These are phyloP conservation scores for Linaria vulgaris DNA, from an alignment of 257 asterid species.

Conservation along the genomic window DNA sequence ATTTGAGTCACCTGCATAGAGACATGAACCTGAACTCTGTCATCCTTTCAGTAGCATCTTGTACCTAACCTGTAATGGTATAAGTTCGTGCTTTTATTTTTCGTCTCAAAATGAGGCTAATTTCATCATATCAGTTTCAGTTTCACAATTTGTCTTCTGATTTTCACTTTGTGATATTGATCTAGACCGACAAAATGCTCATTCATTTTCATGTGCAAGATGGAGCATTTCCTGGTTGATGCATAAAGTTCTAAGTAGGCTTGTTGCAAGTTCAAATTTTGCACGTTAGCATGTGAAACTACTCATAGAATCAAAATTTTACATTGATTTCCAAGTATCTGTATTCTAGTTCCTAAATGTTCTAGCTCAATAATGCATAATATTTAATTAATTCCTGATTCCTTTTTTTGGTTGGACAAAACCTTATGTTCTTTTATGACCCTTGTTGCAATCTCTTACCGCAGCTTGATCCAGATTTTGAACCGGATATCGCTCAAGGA, in stretches of 20 bases:
- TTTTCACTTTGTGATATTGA: too few relatives aligned
- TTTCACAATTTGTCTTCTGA: too few relatives aligned
- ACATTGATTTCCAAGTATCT: too few relatives aligned
- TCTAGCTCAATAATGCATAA: too few relatives aligned
- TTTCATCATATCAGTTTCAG: neutral
- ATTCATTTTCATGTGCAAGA: too few relatives aligned
- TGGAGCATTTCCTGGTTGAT: too few relatives aligned
- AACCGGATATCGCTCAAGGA: conserved; percentile 39
- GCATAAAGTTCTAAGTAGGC: too few relatives aligned
- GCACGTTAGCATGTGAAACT: neutral
- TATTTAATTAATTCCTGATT: too few relatives aligned
- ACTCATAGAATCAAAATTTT: neutral
- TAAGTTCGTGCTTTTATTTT: too few relatives aligned
- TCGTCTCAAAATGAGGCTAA: too few relatives aligned
- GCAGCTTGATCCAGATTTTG: conserved; percentile 55
- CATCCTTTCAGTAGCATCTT: neutral
- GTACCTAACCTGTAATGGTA: neutral
- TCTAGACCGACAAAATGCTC: too few relatives aligned
- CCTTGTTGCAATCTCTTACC: neutral
- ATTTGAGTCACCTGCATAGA: neutral
- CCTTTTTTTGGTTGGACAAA: conserved; percentile 13
- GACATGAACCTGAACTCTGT: neutral
- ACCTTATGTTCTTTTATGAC: neutral
- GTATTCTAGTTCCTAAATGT: too few relatives aligned
- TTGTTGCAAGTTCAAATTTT: neutral